These are phyloP conservation scores for Cordyceps fumosorosea DNA, from an alignment of 2,329 filamentous ascomycete genomes.

Conservation along the genomic window DNA sequence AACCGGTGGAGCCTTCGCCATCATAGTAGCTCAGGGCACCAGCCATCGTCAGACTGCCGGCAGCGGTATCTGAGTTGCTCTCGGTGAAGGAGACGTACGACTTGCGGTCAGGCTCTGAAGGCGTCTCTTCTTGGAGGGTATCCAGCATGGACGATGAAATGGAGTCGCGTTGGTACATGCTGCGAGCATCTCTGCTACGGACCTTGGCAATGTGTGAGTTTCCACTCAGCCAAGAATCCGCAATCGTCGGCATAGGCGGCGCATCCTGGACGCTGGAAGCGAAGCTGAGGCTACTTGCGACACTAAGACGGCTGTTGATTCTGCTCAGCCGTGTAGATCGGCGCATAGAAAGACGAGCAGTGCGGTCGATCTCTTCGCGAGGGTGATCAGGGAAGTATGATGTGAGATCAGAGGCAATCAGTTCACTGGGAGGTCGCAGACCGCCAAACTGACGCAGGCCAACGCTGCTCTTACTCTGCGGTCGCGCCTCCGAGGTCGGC, in stretches of 20 bases:
- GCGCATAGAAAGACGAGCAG: slow-evolving; percentile 85
- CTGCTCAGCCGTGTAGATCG: slow-evolving; percentile 86
- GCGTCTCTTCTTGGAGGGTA: slow-evolving; percentile 84
- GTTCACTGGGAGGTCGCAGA: slow-evolving; percentile 85
- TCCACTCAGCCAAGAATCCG: slow-evolving; percentile 77
- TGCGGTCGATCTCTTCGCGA: slow-evolving; percentile 90
- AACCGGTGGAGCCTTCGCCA: slow-evolving; percentile 64
- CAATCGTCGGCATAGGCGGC: slow-evolving; percentile 90
- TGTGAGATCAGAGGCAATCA: slow-evolving; percentile 92
- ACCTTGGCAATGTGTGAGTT: slow-evolving; percentile 32
- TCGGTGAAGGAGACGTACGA: slow-evolving; percentile 89
- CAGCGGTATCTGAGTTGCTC: slow-evolving; percentile 62
- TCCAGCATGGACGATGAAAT: slow-evolving; percentile 84
- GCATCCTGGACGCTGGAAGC: slow-evolving; percentile 89
- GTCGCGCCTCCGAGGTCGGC: slow-evolving; percentile 36
- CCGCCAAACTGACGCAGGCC: slow-evolving; percentile 80
- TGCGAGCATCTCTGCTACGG: slow-evolving; percentile 35
- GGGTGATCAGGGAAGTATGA: slow-evolving; percentile 97
- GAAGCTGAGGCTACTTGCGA: slow-evolving; percentile 88
- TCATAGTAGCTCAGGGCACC: slow-evolving; percentile 75
- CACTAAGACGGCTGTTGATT: slow-evolving; percentile 86
- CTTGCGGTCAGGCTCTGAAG: slow-evolving; percentile 80
- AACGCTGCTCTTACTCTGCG: slow-evolving; percentile 38
- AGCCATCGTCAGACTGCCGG: slow-evolving; percentile 63
- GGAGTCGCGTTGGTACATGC: slow-evolving; percentile 66